A percentile compares a stretch with the other conserved stretches of the same genome.
phyloP scores from a whole-genome alignment of 441 rosid species.

The Bocquillonia castaneifolia region DNA sequence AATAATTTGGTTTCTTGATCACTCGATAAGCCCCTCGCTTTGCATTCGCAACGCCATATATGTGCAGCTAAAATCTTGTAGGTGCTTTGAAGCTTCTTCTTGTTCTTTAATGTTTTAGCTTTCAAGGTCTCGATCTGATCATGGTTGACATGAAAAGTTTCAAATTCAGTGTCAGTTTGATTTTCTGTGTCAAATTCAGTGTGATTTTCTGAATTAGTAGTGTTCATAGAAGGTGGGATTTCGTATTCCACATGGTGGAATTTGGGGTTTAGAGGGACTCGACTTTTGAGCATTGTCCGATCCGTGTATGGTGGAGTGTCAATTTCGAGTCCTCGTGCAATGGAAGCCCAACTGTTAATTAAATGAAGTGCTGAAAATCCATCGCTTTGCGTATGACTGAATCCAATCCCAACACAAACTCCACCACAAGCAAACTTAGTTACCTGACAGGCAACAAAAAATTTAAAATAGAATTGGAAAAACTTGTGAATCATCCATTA shows the following conservation, averaged over 20 bases:
- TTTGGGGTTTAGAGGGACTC: background rate
- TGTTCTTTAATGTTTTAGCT: background rate
- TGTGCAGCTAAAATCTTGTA: constrained; percentile 24
- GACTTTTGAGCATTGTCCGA: background rate
- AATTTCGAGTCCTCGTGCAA: background rate
- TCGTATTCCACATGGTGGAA: constrained; percentile 14
- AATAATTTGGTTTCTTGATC: constrained; percentile 30
- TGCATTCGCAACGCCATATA: constrained; percentile 45
- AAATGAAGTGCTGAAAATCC: background rate
- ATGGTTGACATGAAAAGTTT: background rate
- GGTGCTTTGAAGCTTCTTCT: background rate
- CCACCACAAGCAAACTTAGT: constrained; percentile 23
- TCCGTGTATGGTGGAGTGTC: background rate
- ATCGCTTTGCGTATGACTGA: constrained; percentile 4
- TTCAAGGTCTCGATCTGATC: constrained; percentile 1
- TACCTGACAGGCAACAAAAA: background rate
- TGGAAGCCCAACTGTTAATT: constrained; percentile 6
- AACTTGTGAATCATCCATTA: too few species aligned
- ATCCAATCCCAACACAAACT: constrained; percentile 15
- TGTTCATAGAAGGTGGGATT: background rate
- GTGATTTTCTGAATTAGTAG: background rate
- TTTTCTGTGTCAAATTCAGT: background rate
- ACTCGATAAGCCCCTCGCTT: constrained; percentile 30
- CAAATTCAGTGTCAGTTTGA: background rate
- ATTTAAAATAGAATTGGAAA: too few species aligned